A percentile compares a stretch with the other conserved stretches of the same genome.
Evolutionary conservation across 352 stramenopile genomes (phyloP).

Genomic region (Pythium rishiriense): DNA sequence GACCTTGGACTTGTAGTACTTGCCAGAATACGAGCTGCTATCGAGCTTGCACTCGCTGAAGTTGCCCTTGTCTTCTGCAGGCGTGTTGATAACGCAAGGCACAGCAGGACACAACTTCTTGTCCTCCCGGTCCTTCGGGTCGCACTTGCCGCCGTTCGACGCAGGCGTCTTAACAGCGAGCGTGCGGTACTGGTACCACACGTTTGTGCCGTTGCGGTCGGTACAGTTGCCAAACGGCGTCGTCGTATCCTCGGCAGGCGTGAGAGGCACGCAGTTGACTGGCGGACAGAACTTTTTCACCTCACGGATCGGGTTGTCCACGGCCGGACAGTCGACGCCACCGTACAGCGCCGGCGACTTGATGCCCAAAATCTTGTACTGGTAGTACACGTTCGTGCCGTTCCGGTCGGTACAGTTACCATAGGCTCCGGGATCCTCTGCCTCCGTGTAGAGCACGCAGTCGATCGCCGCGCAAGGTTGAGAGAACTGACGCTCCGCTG

Average conservation of each 20-base stretch:
- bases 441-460: background rate
- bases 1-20: conserved; percentile 3
- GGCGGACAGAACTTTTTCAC: background rate
- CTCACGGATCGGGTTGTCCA: background rate
- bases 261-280: background rate
- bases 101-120: background rate
- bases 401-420: background rate
- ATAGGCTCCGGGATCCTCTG: background rate
- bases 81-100: conserved; percentile 1
- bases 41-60: background rate
- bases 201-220: background rate
- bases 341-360: conserved; percentile 1
- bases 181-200: background rate
- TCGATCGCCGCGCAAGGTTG: background rate
- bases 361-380: conserved; percentile 2
- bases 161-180: background rate
- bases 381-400: background rate
- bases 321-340: background rate
- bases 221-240: conserved; percentile 1
- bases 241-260: background rate
- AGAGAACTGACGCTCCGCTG: background rate
- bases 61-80: background rate
- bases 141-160: background rate
- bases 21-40: background rate
- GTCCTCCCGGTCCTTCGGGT: background rate